Evolutionary conservation across 2,329 filamentous ascomycete genomes (phyloP).

Genomic region (Neopestalotiopsis rosae): DNA sequence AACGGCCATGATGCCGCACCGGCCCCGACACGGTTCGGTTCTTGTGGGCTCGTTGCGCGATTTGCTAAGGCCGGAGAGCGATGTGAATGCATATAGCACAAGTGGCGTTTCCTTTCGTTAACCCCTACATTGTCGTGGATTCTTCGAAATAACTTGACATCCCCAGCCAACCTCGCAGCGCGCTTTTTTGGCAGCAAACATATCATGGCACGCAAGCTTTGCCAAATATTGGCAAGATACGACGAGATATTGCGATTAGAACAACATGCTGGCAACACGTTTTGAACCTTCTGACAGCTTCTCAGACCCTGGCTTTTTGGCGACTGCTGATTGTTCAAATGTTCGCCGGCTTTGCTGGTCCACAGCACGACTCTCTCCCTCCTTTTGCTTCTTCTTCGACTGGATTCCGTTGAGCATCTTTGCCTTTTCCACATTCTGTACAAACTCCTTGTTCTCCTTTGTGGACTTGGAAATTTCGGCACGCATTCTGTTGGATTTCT

Average conservation of each 20-base stretch:
- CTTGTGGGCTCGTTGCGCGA: background rate
- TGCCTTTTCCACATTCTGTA: slow-evolving; percentile 77
- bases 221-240: background rate
- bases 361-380: slow-evolving; percentile 17
- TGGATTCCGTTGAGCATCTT: slow-evolving; percentile 82
- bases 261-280: slow-evolving; percentile 36
- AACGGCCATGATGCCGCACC: background rate
- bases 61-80: background rate
- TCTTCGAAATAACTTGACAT: background rate
- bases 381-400: slow-evolving; percentile 53
- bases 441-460: slow-evolving; percentile 82
- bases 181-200: background rate
- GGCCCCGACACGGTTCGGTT: background rate
- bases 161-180: background rate
- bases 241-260: slow-evolving; percentile 16
- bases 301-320: slow-evolving; percentile 30
- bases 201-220: background rate
- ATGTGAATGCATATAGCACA: background rate
- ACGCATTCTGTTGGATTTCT: slow-evolving; percentile 75
- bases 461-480: slow-evolving; percentile 78
- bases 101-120: background rate
- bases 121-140: background rate
- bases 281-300: slow-evolving; percentile 35
- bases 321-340: slow-evolving; percentile 36
- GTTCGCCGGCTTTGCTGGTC: slow-evolving; percentile 27